phyloP scores from a whole-genome alignment of 768 basidiomycete species.

The Termitomyces sp. region DNA sequence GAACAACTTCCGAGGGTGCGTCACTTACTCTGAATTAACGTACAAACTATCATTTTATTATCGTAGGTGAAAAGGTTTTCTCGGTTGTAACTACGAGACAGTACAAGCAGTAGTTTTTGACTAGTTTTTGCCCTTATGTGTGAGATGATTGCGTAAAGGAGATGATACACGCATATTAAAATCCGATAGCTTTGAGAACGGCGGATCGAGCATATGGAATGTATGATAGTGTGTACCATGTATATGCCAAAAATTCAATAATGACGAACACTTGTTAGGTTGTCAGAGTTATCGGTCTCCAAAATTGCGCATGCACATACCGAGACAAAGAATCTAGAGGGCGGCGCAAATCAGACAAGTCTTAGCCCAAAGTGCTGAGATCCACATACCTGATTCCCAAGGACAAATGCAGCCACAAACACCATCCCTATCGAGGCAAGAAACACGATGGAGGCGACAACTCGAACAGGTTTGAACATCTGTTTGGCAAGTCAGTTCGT shows the following conservation, averaged over 20 bases:
- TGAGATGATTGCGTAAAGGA: background rate
- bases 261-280: constrained; percentile 71
- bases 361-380: background rate
- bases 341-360: background rate
- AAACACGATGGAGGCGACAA: constrained; percentile 76
- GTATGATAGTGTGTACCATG: constrained; percentile 85
- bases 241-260: constrained; percentile 86
- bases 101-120: background rate
- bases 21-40: background rate
- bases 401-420: constrained; percentile 81
- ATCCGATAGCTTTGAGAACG: constrained; percentile 58
- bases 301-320: constrained; percentile 32
- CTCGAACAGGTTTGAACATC: constrained; percentile 95
- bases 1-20: constrained; percentile 73
- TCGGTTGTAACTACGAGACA: background rate
- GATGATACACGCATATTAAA: constrained; percentile 21
- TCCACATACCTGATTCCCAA: constrained; percentile 54
- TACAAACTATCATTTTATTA: background rate
- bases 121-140: background rate
- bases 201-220: constrained; percentile 86
- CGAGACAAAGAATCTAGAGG: constrained; percentile 57
- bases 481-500: constrained; percentile 20
- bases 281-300: constrained; percentile 4
- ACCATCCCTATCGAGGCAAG: constrained; percentile 75
- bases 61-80: constrained; percentile 3